Evolutionary conservation across 2,329 filamentous ascomycete genomes (phyloP).

Genomic region (Cladobotryum mycophilum): DNA sequence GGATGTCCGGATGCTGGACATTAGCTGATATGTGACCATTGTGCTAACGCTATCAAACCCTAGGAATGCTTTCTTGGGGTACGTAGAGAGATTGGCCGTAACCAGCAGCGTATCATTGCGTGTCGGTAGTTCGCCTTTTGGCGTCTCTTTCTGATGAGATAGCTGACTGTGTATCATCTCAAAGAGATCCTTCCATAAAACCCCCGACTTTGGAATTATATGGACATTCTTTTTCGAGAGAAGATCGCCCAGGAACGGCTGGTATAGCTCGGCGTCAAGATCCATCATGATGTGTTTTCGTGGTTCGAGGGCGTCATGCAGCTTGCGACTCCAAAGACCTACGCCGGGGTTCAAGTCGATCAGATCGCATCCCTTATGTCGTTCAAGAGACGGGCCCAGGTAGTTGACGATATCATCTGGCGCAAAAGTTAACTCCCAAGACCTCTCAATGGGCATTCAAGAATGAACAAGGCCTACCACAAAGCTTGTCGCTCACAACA

Average conservation of each 20-base stretch:
- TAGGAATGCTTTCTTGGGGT: constrained; percentile 43
- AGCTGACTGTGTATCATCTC: constrained; percentile 45
- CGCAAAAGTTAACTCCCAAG: background rate
- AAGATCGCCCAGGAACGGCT: constrained; percentile 54
- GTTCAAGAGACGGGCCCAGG: constrained; percentile 60
- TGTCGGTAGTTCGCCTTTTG: constrained; percentile 34
- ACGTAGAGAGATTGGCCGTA: constrained; percentile 58
- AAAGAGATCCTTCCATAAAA: constrained; percentile 55
- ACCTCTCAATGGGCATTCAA: background rate
- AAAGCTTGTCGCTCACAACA: constrained; percentile 45
- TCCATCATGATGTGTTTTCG: constrained; percentile 81
- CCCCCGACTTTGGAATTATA: constrained; percentile 50
- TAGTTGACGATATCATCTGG: constrained; percentile 64
- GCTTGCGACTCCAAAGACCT: constrained; percentile 70
- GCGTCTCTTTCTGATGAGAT: constrained; percentile 45
- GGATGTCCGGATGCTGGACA: constrained; percentile 51
- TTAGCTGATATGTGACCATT: constrained; percentile 56
- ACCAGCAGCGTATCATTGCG: constrained; percentile 71
- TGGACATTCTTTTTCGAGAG: constrained; percentile 41
- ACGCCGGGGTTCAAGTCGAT: constrained; percentile 79
- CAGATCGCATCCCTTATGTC: constrained; percentile 73
- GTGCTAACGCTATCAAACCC: constrained; percentile 50
- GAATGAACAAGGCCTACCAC: constrained; percentile 29
- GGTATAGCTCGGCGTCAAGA: constrained; percentile 53
- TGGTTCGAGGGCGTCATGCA: constrained; percentile 70